These are phyloP conservation scores for Chalciporus piperatus DNA, from an alignment of 768 basidiomycete species.

Conservation along the genomic window DNA sequence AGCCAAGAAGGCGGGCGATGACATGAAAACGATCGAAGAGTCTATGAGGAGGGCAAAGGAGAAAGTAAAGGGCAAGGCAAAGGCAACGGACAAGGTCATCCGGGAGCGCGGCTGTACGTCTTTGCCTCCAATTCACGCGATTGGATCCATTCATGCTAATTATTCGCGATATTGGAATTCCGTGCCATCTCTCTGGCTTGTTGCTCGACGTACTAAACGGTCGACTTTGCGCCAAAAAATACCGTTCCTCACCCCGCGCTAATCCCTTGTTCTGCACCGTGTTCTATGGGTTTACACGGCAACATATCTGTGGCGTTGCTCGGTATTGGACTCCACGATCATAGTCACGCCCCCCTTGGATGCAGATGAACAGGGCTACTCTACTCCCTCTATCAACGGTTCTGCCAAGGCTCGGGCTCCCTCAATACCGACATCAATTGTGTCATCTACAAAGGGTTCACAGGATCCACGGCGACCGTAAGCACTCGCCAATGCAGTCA, in stretches of 20 bases:
- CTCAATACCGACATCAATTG: constrained; percentile 44
- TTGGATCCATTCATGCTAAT: constrained; percentile 10
- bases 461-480: constrained; percentile 64
- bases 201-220: constrained; percentile 8
- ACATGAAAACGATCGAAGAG: constrained; percentile 71
- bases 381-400: constrained; percentile 27
- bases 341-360: constrained; percentile 48
- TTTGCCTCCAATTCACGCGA: constrained; percentile 14
- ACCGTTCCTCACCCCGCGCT: background rate
- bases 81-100: constrained; percentile 67
- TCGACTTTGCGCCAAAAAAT: constrained; percentile 10
- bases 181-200: constrained; percentile 1
- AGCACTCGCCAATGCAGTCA: constrained; percentile 20
- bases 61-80: constrained; percentile 70
- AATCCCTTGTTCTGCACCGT: background rate
- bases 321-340: constrained; percentile 4
- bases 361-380: constrained; percentile 46
- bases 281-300: constrained; percentile 4
- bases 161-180: constrained; percentile 17
- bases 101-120: constrained; percentile 75
- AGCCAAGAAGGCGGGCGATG: constrained; percentile 71
- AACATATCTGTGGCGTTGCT: constrained; percentile 16
- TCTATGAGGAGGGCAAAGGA: constrained; percentile 76
- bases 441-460: constrained; percentile 52
- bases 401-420: constrained; percentile 47